Evolutionary conservation across 1,139 yeast genomes (phyloP).

Genomic region (Lodderomyces elongisporus): DNA sequence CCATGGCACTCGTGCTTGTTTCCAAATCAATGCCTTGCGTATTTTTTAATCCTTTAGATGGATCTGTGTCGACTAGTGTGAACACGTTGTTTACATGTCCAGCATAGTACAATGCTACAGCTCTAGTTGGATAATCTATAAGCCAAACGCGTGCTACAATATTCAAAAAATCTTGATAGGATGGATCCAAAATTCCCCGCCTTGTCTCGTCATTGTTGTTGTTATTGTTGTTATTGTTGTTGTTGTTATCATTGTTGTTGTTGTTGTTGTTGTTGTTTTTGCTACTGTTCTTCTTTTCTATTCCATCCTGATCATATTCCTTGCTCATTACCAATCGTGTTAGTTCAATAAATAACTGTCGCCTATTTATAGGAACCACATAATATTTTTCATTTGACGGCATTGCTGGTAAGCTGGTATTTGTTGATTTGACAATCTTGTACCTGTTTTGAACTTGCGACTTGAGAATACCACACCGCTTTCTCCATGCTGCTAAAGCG

Average conservation of each 20-base stretch:
- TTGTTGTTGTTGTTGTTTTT: too few relatives aligned
- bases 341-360: slow-evolving; percentile 4
- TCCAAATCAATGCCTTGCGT: slow-evolving; percentile 20
- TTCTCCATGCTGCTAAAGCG: slow-evolving; percentile 52
- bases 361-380: slow-evolving; percentile 32
- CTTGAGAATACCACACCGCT: slow-evolving; percentile 35
- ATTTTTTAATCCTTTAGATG: slow-evolving; percentile 22
- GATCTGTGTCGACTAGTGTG: slow-evolving; percentile 14
- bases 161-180: slow-evolving; percentile 27
- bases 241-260: too few relatives aligned
- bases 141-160: slow-evolving; percentile 59
- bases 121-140: slow-evolving; percentile 48
- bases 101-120: slow-evolving; percentile 50
- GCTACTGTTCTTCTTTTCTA: slow-evolving; percentile 10
- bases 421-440: slow-evolving; percentile 31
- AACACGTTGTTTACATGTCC: slow-evolving; percentile 42
- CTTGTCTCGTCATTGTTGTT: background rate
- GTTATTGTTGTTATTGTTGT: background rate
- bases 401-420: slow-evolving; percentile 26
- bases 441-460: slow-evolving; percentile 35
- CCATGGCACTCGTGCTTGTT: slow-evolving; percentile 24
- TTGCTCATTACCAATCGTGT: background rate
- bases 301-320: background rate
- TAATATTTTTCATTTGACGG: slow-evolving; percentile 34
- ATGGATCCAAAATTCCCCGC: background rate